A percentile compares a stretch with the other conserved stretches of the same genome.
These are phyloP conservation scores for Diaporthe citriasiana DNA, from an alignment of 2,329 filamentous ascomycete species.

Conservation along the genomic window DNA sequence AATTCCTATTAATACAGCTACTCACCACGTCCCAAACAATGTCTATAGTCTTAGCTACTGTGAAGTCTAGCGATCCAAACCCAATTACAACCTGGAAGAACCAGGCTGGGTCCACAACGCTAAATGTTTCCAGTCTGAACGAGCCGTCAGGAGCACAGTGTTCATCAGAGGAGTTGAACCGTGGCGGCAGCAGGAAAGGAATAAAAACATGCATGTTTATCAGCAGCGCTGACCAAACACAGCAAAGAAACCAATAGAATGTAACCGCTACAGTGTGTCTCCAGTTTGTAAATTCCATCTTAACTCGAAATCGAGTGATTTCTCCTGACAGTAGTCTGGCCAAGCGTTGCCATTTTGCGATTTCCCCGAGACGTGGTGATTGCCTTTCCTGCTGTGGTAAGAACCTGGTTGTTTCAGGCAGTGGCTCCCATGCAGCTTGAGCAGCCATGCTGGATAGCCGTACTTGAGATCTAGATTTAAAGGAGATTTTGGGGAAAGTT, in stretches of 20 bases:
- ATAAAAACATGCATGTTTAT: neutral
- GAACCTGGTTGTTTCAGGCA: neutral
- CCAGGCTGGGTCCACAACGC: neutral
- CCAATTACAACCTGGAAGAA: neutral
- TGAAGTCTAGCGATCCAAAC: neutral
- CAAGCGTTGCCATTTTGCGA: neutral
- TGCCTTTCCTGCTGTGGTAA: neutral
- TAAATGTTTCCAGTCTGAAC: neutral
- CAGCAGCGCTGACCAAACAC: neutral
- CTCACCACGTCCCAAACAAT: neutral
- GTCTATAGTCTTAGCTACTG: neutral
- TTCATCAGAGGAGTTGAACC: too few species aligned
- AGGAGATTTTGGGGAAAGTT: too few species aligned
- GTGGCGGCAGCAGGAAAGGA: neutral
- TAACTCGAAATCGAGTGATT: neutral
- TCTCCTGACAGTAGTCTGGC: neutral
- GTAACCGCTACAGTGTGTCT: too few species aligned
- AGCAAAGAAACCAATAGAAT: neutral
- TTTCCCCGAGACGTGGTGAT: neutral
- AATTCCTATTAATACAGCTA: too few species aligned
- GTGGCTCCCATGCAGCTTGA: too few species aligned
- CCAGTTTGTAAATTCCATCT: neutral
- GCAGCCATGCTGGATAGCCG: too few species aligned
- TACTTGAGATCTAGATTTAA: too few species aligned
- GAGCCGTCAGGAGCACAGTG: slow-evolving; percentile 5